phyloP scores from a whole-genome alignment of 108 stramenopile species.

The Skeletonema potamos region DNA sequence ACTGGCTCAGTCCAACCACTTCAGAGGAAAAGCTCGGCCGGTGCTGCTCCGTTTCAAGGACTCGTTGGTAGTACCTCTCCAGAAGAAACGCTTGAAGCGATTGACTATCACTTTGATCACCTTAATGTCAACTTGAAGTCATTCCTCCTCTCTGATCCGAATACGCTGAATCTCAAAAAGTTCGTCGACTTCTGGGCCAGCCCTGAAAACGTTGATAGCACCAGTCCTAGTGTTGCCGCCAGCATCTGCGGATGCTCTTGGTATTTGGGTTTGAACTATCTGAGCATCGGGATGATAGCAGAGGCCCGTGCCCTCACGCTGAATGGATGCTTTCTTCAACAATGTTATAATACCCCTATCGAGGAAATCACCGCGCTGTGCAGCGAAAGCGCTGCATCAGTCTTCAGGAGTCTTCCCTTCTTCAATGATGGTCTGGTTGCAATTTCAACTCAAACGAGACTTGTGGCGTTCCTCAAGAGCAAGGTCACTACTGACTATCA shows the following conservation, averaged over 20 bases:
- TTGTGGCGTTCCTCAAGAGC: conserved; percentile 16
- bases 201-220: background rate
- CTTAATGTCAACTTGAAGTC: background rate
- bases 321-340: conserved; percentile 3
- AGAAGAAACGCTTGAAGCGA: background rate
- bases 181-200: background rate
- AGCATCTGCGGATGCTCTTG: background rate
- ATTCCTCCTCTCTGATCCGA: background rate
- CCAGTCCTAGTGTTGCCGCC: background rate
- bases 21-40: background rate
- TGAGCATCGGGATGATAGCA: background rate
- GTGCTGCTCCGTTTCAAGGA: background rate
- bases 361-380: conserved; percentile 12
- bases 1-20: background rate
- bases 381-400: background rate
- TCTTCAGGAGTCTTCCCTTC: conserved; percentile 22
- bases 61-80: background rate
- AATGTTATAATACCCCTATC: conserved; percentile 11
- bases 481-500: conserved; percentile 16
- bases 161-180: background rate
- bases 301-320: background rate
- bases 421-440: conserved; percentile 30
- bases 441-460: conserved; percentile 4
- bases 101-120: conserved; percentile 1
- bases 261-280: background rate